Evolutionary conservation across 768 basidiomycete genomes (phyloP), one percentile per base, ranked within the genome.

Genomic region (Agrocybe pediades): DNA sequence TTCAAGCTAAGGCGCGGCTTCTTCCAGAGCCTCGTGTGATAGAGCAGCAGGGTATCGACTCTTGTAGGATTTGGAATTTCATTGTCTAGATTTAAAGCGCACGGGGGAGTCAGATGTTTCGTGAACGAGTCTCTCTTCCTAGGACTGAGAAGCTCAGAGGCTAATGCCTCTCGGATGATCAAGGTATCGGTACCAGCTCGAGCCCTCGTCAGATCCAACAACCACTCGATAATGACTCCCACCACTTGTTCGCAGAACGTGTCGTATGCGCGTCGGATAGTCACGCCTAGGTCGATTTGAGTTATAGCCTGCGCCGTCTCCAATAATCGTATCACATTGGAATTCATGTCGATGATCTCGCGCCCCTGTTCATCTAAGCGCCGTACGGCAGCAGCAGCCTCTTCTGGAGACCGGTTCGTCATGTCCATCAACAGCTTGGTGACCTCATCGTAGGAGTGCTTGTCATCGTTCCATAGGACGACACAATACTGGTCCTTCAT

Each of bases 381-480:
- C 42, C 82, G 76, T 0, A 81, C 83, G 33, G 85, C 69, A 1
- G 73, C 78, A 0, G 71, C 62, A 0, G 90, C 88, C 24, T 88
- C 85, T 33, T 83, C 83, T 19, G 72, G 69, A 8, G 83, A 70
- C 19, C 80, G 78, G 51, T 71, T 71, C 0, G 79, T 77, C 62
- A 79, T 69, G 41, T 88, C 88, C 53, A 78, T 76, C 6, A 92
- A 71, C 39, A 93, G 79, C 55, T 83, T 81, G 57, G 88, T 87
- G 49, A 97, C 86, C 64, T 98, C 94, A 46, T 88, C 86, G 62
- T 88, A 90, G 0, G 92, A 94, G 69, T 98, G 97, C 62, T 95
- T 96, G 69, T 99, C 97, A 69, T 97, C 95, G 72, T 95, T 95
- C 95, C 95, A 98, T 4, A 98, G 71, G 23, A 96, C 77, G 53